phyloP scores from a whole-genome alignment of 768 basidiomycete genomes.

The Floccularia luteovirens region DNA sequence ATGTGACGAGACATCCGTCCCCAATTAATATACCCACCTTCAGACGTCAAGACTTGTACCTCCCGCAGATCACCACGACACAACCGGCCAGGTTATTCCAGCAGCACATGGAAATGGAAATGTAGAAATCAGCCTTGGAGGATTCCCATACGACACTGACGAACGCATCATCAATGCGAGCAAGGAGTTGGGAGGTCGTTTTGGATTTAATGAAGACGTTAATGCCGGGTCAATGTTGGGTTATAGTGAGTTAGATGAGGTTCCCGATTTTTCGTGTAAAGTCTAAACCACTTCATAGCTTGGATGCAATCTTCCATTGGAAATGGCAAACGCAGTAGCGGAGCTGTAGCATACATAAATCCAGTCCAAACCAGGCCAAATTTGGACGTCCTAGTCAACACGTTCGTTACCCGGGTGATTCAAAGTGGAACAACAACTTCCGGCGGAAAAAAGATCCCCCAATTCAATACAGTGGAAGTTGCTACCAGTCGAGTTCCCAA shows the following conservation, averaged over 20 bases:
- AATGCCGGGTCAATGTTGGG: neutral
- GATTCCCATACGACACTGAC: neutral
- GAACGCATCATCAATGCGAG: neutral
- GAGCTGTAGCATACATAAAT: neutral
- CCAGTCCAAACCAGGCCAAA: neutral
- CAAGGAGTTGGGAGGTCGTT: neutral
- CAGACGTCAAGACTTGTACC: neutral
- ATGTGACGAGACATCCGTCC: no score
- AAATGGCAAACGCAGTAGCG: neutral
- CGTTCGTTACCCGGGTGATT: neutral
- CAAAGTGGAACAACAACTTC: no score
- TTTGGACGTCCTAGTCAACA: neutral
- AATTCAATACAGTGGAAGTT: no score
- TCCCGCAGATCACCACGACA: conserved; percentile 1
- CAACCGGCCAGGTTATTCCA: neutral
- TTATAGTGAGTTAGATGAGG: neutral
- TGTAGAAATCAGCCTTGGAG: neutral
- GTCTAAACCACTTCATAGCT: neutral
- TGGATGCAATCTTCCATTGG: conserved; percentile 2
- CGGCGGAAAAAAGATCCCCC: no score
- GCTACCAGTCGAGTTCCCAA: no score
- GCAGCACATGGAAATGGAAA: conserved; percentile 1
- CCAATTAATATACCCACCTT: neutral
- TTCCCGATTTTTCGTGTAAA: neutral
- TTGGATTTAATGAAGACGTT: neutral